Percentiles rank a stretch among this genome's conserved stretches.
These are phyloP conservation scores for Botryosphaeria dothidea DNA, from an alignment of 2,329 filamentous ascomycete species.

Conservation along the genomic window DNA sequence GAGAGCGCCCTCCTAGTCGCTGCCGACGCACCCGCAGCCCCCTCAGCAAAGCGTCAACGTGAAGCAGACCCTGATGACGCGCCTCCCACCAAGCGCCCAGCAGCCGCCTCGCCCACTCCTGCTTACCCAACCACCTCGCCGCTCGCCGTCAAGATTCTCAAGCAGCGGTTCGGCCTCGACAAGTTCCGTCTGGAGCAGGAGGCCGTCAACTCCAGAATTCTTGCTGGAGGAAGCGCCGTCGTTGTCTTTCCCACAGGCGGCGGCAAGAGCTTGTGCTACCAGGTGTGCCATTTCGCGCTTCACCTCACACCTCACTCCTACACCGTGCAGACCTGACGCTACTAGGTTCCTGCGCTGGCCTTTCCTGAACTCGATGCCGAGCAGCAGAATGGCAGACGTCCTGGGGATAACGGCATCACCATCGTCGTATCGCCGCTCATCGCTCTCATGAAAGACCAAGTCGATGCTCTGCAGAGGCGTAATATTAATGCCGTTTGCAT, in stretches of 20 bases:
- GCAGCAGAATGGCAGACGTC: conserved; percentile 28
- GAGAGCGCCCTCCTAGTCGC: conserved; percentile 26
- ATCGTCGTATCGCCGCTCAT: conserved; percentile 60
- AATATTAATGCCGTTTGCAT: conserved; percentile 56
- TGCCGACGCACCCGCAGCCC: neutral
- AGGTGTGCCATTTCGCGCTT: conserved; percentile 28
- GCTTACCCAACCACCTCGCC: conserved; percentile 11
- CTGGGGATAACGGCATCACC: conserved; percentile 50
- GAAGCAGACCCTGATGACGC: neutral
- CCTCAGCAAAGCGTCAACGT: neutral
- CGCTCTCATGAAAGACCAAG: conserved; percentile 63
- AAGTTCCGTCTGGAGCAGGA: conserved; percentile 50
- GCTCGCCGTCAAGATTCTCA: conserved; percentile 39
- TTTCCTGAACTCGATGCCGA: conserved; percentile 43
- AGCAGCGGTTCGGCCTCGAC: conserved; percentile 42
- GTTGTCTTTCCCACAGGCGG: conserved; percentile 48
- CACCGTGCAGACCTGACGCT: conserved; percentile 14
- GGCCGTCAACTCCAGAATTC: conserved; percentile 43
- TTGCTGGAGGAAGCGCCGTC: conserved; percentile 45
- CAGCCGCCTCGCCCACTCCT: neutral
- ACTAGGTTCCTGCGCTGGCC: conserved; percentile 41
- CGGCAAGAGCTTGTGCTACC: conserved; percentile 46
- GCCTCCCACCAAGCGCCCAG: neutral
- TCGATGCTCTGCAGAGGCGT: conserved; percentile 53
- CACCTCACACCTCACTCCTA: neutral